phyloP scores from a whole-genome alignment of 1,284 basidiomycete genomes.

The Ustilago loliicola region DNA sequence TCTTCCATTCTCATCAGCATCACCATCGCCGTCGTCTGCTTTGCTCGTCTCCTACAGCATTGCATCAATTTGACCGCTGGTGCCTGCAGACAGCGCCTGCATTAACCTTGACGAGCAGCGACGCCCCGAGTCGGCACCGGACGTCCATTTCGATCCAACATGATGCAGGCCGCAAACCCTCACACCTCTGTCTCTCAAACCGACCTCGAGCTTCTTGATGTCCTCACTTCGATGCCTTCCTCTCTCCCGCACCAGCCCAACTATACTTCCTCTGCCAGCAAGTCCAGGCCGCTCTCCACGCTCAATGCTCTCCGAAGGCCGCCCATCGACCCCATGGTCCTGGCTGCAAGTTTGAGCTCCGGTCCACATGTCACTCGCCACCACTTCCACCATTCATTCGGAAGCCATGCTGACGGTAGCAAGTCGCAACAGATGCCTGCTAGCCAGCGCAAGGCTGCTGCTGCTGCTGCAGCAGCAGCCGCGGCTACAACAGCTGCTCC shows the following conservation, averaged over 20 bases:
- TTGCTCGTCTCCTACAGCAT: background rate
- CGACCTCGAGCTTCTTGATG: slow-evolving; percentile 59
- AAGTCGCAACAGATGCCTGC: slow-evolving; percentile 63
- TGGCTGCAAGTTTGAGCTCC: slow-evolving; percentile 63
- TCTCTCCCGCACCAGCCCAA: slow-evolving; percentile 42
- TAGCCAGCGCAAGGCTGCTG: slow-evolving; percentile 44
- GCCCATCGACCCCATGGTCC: slow-evolving; percentile 66
- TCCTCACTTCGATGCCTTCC: slow-evolving; percentile 53
- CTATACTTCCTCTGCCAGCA: slow-evolving; percentile 23
- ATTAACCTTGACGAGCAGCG: background rate
- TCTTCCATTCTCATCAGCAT: background rate
- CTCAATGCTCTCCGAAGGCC: slow-evolving; percentile 65
- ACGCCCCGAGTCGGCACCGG: background rate
- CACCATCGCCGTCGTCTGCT: background rate
- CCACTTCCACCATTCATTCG: slow-evolving; percentile 66
- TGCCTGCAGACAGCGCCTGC: slow-evolving; percentile 19
- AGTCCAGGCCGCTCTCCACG: slow-evolving; percentile 51
- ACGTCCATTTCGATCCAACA: slow-evolving; percentile 14
- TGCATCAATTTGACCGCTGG: background rate
- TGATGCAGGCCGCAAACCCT: slow-evolving; percentile 40
- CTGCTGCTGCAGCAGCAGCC: slow-evolving; percentile 30
- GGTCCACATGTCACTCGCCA: slow-evolving; percentile 66
- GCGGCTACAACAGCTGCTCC: slow-evolving; percentile 22
- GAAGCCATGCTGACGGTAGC: slow-evolving; percentile 32
- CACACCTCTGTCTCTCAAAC: slow-evolving; percentile 38